A percentile compares a stretch with the other conserved stretches of the same genome.
Evolutionary conservation across 2,329 filamentous ascomycete genomes (phyloP).

Genomic region (Calonectria fujianensis): DNA sequence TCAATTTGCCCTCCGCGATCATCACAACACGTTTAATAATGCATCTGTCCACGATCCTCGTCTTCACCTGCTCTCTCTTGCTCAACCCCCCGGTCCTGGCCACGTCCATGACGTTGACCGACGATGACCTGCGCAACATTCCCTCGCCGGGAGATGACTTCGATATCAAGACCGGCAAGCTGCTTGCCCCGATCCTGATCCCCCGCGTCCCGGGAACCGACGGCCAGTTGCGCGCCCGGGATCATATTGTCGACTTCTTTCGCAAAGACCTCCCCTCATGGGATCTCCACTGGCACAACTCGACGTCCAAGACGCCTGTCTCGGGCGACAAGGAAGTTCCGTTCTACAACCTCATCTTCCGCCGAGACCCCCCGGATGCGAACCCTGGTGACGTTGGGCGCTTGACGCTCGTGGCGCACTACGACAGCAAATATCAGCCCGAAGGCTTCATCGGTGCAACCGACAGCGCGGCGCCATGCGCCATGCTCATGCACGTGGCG

Average conservation of each 20-base stretch:
- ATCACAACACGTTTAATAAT: conserved; percentile 42
- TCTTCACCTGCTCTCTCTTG: conserved; percentile 47
- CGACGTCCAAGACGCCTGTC: conserved; percentile 87
- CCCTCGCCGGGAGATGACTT: conserved; percentile 85
- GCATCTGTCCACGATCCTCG: conserved; percentile 46
- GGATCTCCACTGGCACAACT: conserved; percentile 90
- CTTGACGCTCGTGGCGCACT: conserved; percentile 93
- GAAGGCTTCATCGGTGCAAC: conserved; percentile 94
- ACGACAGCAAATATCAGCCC: conserved; percentile 88
- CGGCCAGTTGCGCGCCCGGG: conserved; percentile 82
- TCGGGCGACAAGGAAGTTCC: conserved; percentile 83
- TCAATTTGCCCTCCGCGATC: conserved; percentile 35
- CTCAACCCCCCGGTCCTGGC: conserved; percentile 53
- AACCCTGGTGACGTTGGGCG: conserved; percentile 83
- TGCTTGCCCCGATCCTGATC: conserved; percentile 90
- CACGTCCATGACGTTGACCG: conserved; percentile 76
- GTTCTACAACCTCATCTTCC: conserved; percentile 91
- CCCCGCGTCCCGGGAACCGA: conserved; percentile 92
- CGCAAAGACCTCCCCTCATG: conserved; percentile 83
- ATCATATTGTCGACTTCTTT: conserved; percentile 92
- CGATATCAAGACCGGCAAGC: conserved; percentile 82
- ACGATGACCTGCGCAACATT: conserved; percentile 82
- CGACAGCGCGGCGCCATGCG: conserved; percentile 95
- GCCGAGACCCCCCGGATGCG: conserved; percentile 90
- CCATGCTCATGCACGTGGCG: conserved; percentile 92